phyloP scores from a whole-genome alignment of 2,329 filamentous ascomycete species.

The Allantophomopsis cytisporea region DNA sequence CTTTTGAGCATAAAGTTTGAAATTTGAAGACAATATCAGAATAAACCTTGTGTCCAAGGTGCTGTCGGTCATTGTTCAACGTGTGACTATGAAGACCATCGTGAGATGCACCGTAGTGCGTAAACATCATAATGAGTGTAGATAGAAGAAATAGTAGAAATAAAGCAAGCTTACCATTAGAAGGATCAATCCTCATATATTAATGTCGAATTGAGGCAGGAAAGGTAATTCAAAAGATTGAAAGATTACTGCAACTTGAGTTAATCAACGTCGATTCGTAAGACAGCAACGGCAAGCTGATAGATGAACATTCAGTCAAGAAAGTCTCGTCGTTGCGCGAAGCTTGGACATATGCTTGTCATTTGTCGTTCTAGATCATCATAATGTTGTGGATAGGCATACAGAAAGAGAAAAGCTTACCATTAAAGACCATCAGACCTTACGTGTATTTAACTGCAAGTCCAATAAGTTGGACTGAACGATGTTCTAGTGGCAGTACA shows the following conservation, averaged over 20 bases:
- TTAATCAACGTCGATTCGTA: neutral
- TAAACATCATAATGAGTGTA: conserved; percentile 44
- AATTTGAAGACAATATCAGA: conserved; percentile 15
- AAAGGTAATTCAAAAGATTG: conserved; percentile 5
- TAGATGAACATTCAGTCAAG: conserved; percentile 28
- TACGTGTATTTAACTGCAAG: neutral
- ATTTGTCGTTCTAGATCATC: conserved; percentile 73
- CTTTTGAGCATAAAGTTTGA: conserved; percentile 2
- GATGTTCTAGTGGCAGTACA: neutral
- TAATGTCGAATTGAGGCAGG: no score
- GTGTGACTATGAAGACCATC: conserved; percentile 75
- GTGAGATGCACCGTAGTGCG: conserved; percentile 47
- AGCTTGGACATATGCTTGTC: conserved; percentile 99
- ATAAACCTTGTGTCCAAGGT: conserved; percentile 59
- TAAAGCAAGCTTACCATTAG: neutral
- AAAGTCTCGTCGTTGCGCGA: conserved; percentile 38
- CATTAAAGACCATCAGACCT: conserved; percentile 10
- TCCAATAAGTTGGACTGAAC: neutral
- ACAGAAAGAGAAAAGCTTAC: conserved; percentile 11
- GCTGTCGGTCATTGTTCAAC: conserved; percentile 52
- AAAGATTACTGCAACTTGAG: conserved; percentile 1
- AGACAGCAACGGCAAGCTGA: conserved; percentile 1
- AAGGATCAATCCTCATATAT: neutral
- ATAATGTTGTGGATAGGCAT: conserved; percentile 29
- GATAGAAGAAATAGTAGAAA: conserved; percentile 4